A percentile compares a stretch with the other conserved stretches of the same genome.
phyloP scores from a whole-genome alignment of 2,329 filamentous ascomycete genomes.

The Botrytis aclada region DNA sequence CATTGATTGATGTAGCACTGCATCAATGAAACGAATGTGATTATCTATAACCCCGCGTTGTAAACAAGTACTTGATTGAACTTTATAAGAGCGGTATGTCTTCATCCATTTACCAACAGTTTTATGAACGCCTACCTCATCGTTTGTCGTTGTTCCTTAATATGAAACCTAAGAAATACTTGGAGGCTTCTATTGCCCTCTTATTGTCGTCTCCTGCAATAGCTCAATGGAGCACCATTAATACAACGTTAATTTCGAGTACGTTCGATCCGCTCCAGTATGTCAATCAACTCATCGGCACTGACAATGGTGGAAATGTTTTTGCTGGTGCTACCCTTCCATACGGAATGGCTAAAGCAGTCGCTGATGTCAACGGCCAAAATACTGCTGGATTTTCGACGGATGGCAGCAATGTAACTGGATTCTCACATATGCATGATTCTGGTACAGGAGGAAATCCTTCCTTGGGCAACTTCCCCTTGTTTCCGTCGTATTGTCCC shows the following conservation, averaged over 20 bases:
- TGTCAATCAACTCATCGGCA: constrained; percentile 52
- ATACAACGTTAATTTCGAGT: background rate
- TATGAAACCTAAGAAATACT: background rate
- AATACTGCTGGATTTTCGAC: constrained; percentile 47
- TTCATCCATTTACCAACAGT: background rate
- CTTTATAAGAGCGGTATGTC: background rate
- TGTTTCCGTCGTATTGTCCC: constrained; percentile 45
- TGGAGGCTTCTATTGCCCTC: background rate
- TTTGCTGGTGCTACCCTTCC: constrained; percentile 54
- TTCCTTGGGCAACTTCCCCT: constrained; percentile 47
- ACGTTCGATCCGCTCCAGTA: constrained; percentile 34
- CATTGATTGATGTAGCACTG: constrained; percentile 12
- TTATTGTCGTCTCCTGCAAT: background rate
- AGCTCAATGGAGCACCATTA: constrained; percentile 6
- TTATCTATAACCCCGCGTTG: background rate
- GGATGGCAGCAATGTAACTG: constrained; percentile 48
- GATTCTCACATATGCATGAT: constrained; percentile 49
- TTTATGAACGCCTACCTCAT: background rate
- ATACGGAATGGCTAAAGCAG: constrained; percentile 55
- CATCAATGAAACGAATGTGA: background rate
- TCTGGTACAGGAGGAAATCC: constrained; percentile 46
- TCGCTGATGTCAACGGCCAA: constrained; percentile 49
- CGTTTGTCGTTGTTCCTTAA: background rate
- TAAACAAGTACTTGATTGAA: background rate
- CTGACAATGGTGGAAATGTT: constrained; percentile 50